Evolutionary conservation across 805 yeast species (phyloP), one percentile per base, ranked within the genome.

Genomic region (Kodamaea nitidulidarum): DNA sequence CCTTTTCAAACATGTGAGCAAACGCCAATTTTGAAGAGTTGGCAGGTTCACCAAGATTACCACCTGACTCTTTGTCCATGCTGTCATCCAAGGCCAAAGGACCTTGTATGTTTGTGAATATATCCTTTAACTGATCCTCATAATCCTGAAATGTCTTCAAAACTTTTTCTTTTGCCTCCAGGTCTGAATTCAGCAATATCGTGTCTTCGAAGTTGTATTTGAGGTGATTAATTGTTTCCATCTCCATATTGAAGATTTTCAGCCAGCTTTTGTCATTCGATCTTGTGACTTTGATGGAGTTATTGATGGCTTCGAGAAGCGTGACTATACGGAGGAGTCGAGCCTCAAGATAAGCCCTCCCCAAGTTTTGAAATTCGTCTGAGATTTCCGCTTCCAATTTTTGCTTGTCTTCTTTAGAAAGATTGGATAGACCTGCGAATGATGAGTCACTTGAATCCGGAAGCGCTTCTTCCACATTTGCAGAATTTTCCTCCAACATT

Each of bases 191-290:
- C 38, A 27, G 42, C 38, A 58, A 40, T 7, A 62, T 49, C 14
- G 51, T 34, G 41, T 62, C 59, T 41, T 67, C 72, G 11, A 62
- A 54, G 32, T 52, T 57, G 37, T 56, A 54, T 42, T 54, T 58
- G 26, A 67, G 55, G 25, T 51, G 50, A 29, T 60, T 54, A 21
- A 67, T 58, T 29, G 61, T 55, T 26, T 63, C 63, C n/a, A 58
- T 48, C 44, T 67, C 71, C 40, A 56, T 58, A 17, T 47, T 49
- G 43, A 51, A 63, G 11, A 63, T 52, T 35, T 57, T 55, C 15
- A 50, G 40, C 71, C 71, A 65, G 32, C 54, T 52, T 33, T 50
- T 45, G 15, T 65, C 70, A 38, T 61, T 58, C 4, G 55, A 56
- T 21, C 43, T 46, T 17, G 57, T 46, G 15, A 45, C 29, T 39